Conservation (phyloP, 2,329 filamentous ascomycete species). For the Clarireedia sp. region DNA sequence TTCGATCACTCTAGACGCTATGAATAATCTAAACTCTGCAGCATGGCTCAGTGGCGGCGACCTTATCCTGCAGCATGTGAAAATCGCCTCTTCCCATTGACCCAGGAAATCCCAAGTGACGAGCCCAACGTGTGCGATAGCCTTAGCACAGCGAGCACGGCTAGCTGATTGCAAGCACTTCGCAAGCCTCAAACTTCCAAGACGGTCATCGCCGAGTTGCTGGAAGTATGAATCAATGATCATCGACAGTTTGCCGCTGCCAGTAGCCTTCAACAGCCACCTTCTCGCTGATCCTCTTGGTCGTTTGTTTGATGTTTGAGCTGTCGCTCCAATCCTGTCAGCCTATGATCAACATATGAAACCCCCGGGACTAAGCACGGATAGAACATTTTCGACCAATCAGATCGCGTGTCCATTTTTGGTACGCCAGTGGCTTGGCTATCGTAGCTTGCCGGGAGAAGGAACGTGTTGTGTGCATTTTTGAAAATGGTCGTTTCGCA, state of each 20-base stretch:
- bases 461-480: background rate
- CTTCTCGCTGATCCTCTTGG: background rate
- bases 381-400: background rate
- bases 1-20: background rate
- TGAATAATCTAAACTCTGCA: background rate
- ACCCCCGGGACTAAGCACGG: background rate
- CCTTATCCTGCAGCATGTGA: slow-evolving; percentile 1
- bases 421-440: background rate
- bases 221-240: background rate
- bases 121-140: background rate
- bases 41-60: background rate
- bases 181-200: too few relatives aligned
- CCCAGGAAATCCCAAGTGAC: background rate
- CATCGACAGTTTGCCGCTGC: background rate
- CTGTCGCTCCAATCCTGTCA: background rate
- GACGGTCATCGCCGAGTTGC: background rate
- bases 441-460: background rate
- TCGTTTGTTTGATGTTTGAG: slow-evolving; percentile 7
- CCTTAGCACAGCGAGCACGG: background rate
- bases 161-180: background rate
- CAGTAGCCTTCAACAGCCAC: background rate
- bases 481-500: too few relatives aligned
- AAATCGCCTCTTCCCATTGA: background rate
- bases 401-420: background rate
- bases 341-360: slow-evolving; percentile 4